Conservation (phyloP, 2,329 filamentous ascomycete genomes). For the Trichophyton benhamiae region DNA sequence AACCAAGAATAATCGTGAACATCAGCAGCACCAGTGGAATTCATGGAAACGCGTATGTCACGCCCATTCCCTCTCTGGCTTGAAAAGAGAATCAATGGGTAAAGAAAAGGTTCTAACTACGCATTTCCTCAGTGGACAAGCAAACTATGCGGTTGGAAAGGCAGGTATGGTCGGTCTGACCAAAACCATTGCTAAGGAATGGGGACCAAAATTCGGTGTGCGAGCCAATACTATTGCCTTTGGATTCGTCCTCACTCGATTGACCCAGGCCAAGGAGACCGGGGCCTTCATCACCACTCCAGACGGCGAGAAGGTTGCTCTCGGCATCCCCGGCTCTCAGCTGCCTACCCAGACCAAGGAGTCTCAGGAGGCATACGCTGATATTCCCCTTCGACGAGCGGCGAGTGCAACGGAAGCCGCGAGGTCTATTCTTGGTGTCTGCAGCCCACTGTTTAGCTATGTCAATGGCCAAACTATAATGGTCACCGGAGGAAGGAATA, state of each 20-base stretch:
- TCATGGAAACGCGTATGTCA: conserved; percentile 58
- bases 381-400: conserved; percentile 67
- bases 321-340: conserved; percentile 60
- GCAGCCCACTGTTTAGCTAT: conserved; percentile 71
- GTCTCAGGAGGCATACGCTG: conserved; percentile 38
- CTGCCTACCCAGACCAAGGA: conserved; percentile 20
- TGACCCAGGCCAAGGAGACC: conserved; percentile 74
- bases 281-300: conserved; percentile 67
- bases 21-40: conserved; percentile 71
- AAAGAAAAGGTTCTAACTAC: background rate
- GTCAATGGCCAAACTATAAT: conserved; percentile 78
- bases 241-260: conserved; percentile 64
- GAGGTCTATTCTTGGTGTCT: conserved; percentile 61
- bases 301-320: conserved; percentile 59
- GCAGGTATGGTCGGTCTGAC: conserved; percentile 71
- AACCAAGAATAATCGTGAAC: conserved; percentile 67
- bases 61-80: background rate
- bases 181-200: conserved; percentile 85
- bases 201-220: conserved; percentile 74
- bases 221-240: conserved; percentile 75
- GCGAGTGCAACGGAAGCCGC: conserved; percentile 73
- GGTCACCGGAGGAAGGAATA: conserved; percentile 64
- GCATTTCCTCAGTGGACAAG: conserved; percentile 49
- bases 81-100: background rate
- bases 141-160: conserved; percentile 78